Percentiles rank a stretch among this genome's conserved stretches.
Evolutionary conservation across 495 filamentous ascomycete species (phyloP).

Genomic region (Lepraria neglecta): DNA sequence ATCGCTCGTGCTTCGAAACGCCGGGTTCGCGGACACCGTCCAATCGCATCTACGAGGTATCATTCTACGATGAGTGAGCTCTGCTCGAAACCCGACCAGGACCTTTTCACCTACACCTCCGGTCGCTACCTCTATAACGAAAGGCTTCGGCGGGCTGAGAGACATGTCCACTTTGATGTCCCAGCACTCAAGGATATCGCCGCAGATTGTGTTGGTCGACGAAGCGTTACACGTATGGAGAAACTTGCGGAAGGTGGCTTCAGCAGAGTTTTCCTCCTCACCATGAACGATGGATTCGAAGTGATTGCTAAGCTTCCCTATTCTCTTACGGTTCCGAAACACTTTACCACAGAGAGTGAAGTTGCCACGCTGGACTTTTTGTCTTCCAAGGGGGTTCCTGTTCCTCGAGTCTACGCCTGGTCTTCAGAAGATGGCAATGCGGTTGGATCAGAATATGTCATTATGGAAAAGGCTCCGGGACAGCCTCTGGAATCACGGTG

Average conservation of each 20-base stretch:
- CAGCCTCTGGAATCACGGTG: conserved; percentile 20
- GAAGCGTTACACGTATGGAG: conserved; percentile 20
- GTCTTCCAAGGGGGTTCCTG: conserved; percentile 29
- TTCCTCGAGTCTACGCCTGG: conserved; percentile 32
- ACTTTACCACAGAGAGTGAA: conserved; percentile 40
- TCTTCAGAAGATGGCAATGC: conserved; percentile 31
- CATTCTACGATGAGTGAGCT: not conserved
- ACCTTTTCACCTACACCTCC: conserved; percentile 27
- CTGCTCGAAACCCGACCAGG: conserved; percentile 23
- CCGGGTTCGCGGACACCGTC: not conserved
- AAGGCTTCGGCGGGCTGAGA: conserved; percentile 23
- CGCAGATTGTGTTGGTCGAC: conserved; percentile 19
- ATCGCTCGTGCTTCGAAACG: not conserved
- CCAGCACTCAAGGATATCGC: conserved; percentile 30
- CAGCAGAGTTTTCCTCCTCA: conserved; percentile 34
- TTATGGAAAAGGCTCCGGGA: conserved; percentile 36
- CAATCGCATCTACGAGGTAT: not conserved
- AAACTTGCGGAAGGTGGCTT: conserved; percentile 38
- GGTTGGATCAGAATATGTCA: conserved; percentile 36
- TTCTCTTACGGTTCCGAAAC: conserved; percentile 33
- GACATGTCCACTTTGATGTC: conserved; percentile 30
- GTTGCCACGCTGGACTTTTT: conserved; percentile 42
- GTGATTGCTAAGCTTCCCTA: conserved; percentile 38
- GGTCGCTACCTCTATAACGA: conserved; percentile 28
- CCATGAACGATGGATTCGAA: conserved; percentile 31